Conservation (phyloP, 495 filamentous ascomycete genomes). For the Aspergillus carlsbadensis region DNA sequence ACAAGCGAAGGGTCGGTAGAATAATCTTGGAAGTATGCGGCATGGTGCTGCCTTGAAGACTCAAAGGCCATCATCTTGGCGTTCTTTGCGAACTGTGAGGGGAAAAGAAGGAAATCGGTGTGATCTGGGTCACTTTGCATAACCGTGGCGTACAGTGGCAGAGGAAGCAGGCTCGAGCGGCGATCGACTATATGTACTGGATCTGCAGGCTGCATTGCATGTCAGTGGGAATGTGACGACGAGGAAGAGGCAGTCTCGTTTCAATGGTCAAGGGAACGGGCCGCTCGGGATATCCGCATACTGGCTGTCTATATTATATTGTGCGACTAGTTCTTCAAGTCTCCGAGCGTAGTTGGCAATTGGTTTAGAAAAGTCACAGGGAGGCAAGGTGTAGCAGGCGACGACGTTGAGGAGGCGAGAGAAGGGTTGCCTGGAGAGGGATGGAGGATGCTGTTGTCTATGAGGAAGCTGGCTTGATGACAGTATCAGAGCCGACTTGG, state of each 20-base stretch:
- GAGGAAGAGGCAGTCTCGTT: conserved; percentile 8
- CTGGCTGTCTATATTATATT: background rate
- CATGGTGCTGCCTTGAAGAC: conserved; percentile 34
- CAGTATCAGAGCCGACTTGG: background rate
- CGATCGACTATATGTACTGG: conserved; percentile 7
- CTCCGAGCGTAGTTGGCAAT: background rate
- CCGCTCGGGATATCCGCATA: conserved; percentile 16
- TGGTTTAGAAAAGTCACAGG: too few relatives aligned
- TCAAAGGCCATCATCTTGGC: conserved; percentile 43
- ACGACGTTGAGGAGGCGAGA: background rate
- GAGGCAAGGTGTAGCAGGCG: background rate
- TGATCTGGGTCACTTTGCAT: conserved; percentile 20
- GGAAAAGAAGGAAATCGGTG: conserved; percentile 31
- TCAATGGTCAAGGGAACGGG: conserved; percentile 9
- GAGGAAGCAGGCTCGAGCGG: conserved; percentile 2
- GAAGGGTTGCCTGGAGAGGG: background rate
- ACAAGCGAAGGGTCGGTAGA: conserved; percentile 36
- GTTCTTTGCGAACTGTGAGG: conserved; percentile 6
- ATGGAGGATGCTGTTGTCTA: background rate
- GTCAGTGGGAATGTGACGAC: background rate
- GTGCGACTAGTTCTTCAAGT: background rate
- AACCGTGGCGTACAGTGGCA: conserved; percentile 9
- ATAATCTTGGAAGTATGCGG: conserved; percentile 35
- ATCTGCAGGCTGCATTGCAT: conserved; percentile 9
- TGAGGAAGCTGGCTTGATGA: background rate